Evolutionary conservation across 2,329 filamentous ascomycete species (phyloP), one percentile per base, ranked within the genome.

Genomic region (Hypoxylon sp.): DNA sequence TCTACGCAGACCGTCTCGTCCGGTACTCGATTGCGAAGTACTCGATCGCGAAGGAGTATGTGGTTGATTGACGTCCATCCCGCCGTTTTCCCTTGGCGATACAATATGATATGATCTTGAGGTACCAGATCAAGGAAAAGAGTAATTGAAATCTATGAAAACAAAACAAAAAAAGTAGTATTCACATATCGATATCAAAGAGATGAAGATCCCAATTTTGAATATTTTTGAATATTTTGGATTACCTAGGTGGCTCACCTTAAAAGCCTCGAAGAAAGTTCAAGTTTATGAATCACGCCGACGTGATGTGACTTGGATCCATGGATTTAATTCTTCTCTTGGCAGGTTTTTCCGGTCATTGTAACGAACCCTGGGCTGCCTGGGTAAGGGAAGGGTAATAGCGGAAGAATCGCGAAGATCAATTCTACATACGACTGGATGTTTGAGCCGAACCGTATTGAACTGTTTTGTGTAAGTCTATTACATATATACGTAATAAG

Each of bases 281-380:
- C 43, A 34, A 19, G 43, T 56, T 56, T 43, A 7, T 43, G 19
- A 14, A 58, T 45, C 14, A 46, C 9, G 7, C 41, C 23, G 48
- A 17, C 25, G 53, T 53, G 28, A 21, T 11, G 32, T 25, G 32
- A 7, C 38, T 32, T 32, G 38, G 6, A 53, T 57, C n/a, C n/a
- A n/a, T n/a, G n/a, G n/a, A n/a, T n/a, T n/a, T 53, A 61, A 69
- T 63, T 64, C 38, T 63, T 41, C 50, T 70, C 64, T 70, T 68
- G 67, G 67, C 67, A 63, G 30, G 61, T 46, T 43, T 70, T 67
- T 65, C 23, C 45, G 32, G 17, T 14, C 63, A 69, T 67, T 61
- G 21, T 46, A 36, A 17, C 6, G 9, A 21, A 5, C 14, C 32
- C 45, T 49, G 52, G 10, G 30, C 38, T 45, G 46, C 32, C 45